These are phyloP conservation scores for Ailanthus altissimus DNA, from an alignment of 345 rosid genomes.

Conservation along the genomic window DNA sequence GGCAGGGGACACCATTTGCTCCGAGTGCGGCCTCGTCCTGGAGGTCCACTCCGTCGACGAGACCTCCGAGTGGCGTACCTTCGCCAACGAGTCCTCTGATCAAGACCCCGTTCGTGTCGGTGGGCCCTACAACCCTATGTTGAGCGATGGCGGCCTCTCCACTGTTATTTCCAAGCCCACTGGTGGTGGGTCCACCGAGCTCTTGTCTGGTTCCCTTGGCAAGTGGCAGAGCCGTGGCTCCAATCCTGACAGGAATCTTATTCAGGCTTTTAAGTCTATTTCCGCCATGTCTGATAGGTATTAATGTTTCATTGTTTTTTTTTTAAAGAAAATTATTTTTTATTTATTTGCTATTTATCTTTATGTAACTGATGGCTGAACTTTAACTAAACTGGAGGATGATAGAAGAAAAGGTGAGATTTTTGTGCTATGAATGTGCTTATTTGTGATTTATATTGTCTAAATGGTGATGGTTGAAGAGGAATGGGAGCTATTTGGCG, in stretches of 20 bases:
- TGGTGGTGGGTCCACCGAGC: slow-evolving; percentile 11
- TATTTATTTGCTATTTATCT: not conserved
- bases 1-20: slow-evolving; percentile 53
- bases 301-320: not conserved
- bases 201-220: slow-evolving; percentile 36
- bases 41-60: slow-evolving; percentile 49
- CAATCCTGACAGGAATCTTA: slow-evolving; percentile 38
- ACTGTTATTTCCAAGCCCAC: slow-evolving; percentile 44
- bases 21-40: slow-evolving; percentile 51
- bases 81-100: slow-evolving; percentile 38
- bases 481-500: not conserved
- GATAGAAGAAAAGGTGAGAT: not conserved
- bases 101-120: slow-evolving; percentile 55
- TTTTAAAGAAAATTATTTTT: not conserved
- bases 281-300: slow-evolving; percentile 49
- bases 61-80: slow-evolving; percentile 53
- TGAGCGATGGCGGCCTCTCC: slow-evolving; percentile 41
- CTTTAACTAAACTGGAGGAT: not conserved
- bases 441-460: not conserved
- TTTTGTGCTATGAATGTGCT: not conserved
- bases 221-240: slow-evolving; percentile 44
- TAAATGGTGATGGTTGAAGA: not conserved
- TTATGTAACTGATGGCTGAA: not conserved
- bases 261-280: slow-evolving; percentile 45
- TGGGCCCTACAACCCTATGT: slow-evolving; percentile 43